Conservation (phyloP, 768 basidiomycete genomes). For the Chalciporus sphaerocephalus region DNA sequence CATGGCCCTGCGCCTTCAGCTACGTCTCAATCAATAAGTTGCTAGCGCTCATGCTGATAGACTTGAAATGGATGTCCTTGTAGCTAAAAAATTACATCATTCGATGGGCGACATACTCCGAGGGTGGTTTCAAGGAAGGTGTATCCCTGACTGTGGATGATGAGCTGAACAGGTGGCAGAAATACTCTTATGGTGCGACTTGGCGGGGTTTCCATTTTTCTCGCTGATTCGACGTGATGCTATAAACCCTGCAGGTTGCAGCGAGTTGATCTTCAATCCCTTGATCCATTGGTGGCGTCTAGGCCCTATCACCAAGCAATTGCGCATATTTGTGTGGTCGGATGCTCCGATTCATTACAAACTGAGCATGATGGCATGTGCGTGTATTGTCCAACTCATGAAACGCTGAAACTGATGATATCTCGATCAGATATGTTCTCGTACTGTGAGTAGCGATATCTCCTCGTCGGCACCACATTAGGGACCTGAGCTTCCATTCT, state of each 20-base stretch:
- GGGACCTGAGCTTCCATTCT: not conserved
- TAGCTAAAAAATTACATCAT: conserved; percentile 23
- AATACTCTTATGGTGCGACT: conserved; percentile 66
- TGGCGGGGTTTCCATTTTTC: conserved; percentile 38
- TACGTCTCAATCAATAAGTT: conserved; percentile 39
- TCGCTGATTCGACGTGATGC: conserved; percentile 16
- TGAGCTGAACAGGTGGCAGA: conserved; percentile 93
- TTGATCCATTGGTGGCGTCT: conserved; percentile 68
- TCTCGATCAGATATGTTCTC: conserved; percentile 43
- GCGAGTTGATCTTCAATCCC: conserved; percentile 80
- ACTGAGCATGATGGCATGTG: conserved; percentile 55
- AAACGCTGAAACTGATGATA: conserved; percentile 3
- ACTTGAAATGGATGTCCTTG: conserved; percentile 22
- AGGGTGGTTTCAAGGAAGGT: conserved; percentile 89
- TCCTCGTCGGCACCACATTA: not conserved
- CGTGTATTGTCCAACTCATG: conserved; percentile 10
- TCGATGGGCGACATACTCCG: conserved; percentile 79
- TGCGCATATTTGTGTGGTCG: conserved; percentile 77
- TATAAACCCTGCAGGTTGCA: conserved; percentile 27
- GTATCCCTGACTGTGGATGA: conserved; percentile 91
- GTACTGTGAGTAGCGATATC: conserved; percentile 40
- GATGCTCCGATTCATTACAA: conserved; percentile 78
- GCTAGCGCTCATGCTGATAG: conserved; percentile 68
- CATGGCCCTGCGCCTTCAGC: conserved; percentile 57
- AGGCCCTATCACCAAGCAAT: conserved; percentile 81